Evolutionary conservation across 768 basidiomycete species (phyloP).

Genomic region (Boletus tylopilopsis): DNA sequence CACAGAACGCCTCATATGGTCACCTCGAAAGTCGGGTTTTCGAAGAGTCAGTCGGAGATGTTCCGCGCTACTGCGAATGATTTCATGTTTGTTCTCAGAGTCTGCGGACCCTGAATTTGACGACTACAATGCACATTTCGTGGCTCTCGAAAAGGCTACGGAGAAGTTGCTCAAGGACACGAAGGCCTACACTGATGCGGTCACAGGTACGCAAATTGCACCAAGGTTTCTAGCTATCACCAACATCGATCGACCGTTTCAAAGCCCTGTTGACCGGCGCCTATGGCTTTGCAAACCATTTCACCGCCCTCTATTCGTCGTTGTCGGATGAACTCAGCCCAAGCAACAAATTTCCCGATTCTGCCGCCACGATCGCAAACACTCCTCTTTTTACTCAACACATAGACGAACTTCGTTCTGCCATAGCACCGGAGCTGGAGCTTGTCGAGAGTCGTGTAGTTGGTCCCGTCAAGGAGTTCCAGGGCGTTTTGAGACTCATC

Average conservation of each 20-base stretch:
- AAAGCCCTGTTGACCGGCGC: slow-evolving; percentile 66
- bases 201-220: slow-evolving; percentile 47
- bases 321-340: slow-evolving; percentile 76
- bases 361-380: slow-evolving; percentile 73
- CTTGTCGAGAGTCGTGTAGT: slow-evolving; percentile 85
- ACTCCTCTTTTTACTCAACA: slow-evolving; percentile 66
- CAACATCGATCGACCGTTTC: background rate
- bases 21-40: slow-evolving; percentile 82
- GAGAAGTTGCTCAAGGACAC: slow-evolving; percentile 94
- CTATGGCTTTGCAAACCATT: slow-evolving; percentile 61
- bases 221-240: background rate
- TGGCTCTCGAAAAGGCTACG: slow-evolving; percentile 68
- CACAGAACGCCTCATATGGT: slow-evolving; percentile 86
- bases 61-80: background rate
- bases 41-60: slow-evolving; percentile 69
- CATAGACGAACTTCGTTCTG: slow-evolving; percentile 78
- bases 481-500: slow-evolving; percentile 80
- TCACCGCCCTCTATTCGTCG: slow-evolving; percentile 59
- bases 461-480: slow-evolving; percentile 86
- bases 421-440: slow-evolving; percentile 87
- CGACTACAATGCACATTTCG: slow-evolving; percentile 77
- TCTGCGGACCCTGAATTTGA: slow-evolving; percentile 89
- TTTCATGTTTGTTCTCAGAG: slow-evolving; percentile 39
- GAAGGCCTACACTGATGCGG: slow-evolving; percentile 80
- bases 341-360: slow-evolving; percentile 71